Evolutionary conservation across 306 rosid genomes (phyloP), one percentile per base, ranked within the genome.

Genomic region (Ormosia emarginata): DNA sequence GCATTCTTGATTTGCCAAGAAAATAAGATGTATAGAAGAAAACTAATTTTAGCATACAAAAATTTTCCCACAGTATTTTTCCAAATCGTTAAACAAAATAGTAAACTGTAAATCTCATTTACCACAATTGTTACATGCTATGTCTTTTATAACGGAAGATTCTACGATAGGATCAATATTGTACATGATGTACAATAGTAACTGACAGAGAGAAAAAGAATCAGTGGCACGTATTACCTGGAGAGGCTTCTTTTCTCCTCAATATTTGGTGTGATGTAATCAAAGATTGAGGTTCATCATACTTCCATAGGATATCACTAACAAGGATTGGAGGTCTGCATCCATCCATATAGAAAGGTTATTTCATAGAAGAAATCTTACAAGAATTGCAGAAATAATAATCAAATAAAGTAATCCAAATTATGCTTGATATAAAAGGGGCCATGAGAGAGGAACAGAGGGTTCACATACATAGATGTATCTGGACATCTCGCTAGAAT

Each of bases 291-390:
- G 96, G 94, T 74, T 90, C 94, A 68, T 92, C 98, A 71, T 79
- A 88, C 76, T 90, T 88, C 90, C 96, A 89, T 65, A 93, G 83
- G 74, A 93, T 95, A 88, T 93, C 99, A 87, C 97, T 92, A 78
- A 95, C 97, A 79, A 95, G 98, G 87, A 95, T 86, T 24, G 99
- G 84, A 36, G 99, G 99, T 81, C 99, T 95, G 99, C 79, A 86
- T 61, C 78, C 79, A 81, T 59, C 77, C 81, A 80, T 49, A 90
- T 52, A 30, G 32, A 78, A 10, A 79, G 44, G 82, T 75, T 72
- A 83, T 65, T 75, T 58, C 14, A 11, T 9, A 7, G 73, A 67
- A 18, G 49, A 82, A 66, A 49, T 30, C 67, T 71, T 74, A 43
- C 8, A 6, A 57, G 55, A 76, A 71, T 68, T 56, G 11, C 30